A percentile compares a stretch with the other conserved stretches of the same genome.
phyloP scores from a whole-genome alignment of 208 protist species.

The Herpetomonas tarakana region DNA sequence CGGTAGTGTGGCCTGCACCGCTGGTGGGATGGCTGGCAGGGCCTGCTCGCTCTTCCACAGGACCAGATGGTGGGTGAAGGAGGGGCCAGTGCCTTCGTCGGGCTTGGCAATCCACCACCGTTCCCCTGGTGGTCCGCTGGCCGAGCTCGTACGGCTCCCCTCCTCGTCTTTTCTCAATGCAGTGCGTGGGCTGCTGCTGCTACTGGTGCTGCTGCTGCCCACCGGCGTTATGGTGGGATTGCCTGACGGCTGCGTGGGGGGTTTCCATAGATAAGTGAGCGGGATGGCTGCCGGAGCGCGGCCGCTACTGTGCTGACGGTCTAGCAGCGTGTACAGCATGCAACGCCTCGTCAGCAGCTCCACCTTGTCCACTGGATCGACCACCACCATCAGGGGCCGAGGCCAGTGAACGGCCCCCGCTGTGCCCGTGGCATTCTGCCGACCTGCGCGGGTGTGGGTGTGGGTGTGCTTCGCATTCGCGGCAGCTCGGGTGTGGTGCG shows the following conservation, averaged over 20 bases:
- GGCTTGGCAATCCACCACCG: constrained; percentile 82
- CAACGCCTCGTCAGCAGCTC: constrained; percentile 50
- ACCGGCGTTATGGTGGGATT: background rate
- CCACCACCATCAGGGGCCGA: constrained; percentile 34
- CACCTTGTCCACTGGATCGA: constrained; percentile 57
- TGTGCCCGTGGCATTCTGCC: no score
- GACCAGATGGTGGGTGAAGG: constrained; percentile 76
- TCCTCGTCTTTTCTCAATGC: constrained; percentile 4
- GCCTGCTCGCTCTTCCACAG: constrained; percentile 40
- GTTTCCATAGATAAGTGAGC: constrained; percentile 54
- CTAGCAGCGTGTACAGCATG: constrained; percentile 43
- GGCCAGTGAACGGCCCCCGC: constrained; percentile 12
- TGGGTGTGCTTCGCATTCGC: background rate
- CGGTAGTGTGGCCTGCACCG: constrained; percentile 37
- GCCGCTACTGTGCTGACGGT: constrained; percentile 18
- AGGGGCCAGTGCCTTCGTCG: constrained; percentile 65
- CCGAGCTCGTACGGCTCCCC: background rate
- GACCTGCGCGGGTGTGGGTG: background rate
- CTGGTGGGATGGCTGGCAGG: constrained; percentile 20
- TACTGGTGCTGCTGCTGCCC: constrained; percentile 5
- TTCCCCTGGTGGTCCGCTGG: constrained; percentile 12
- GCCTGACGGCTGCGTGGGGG: background rate
- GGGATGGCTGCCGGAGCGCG: constrained; percentile 36
- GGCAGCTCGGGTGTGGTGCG: constrained; percentile 11
- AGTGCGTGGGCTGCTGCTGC: constrained; percentile 24